Evolutionary conservation across 306 rosid genomes (phyloP), one percentile per base, ranked within the genome.

Genomic region (Quercus robur): DNA sequence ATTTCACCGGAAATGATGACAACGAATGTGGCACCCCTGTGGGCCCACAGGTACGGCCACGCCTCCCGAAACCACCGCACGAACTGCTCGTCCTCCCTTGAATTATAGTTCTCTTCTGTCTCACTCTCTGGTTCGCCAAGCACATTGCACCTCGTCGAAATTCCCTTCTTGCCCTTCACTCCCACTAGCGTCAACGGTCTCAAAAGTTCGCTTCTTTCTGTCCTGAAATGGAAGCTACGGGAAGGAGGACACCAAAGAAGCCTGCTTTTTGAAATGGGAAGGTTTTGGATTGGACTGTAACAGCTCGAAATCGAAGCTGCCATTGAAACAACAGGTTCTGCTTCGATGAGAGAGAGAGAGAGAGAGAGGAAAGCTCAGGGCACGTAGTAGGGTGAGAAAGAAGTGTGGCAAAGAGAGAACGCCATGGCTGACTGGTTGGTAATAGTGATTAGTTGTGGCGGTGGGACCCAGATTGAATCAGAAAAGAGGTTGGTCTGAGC

Each of bases 21-120:
- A 78, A 93, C 98, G 35, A 95, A 93, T 20, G 97, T 93, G 78
- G 91, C 85, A 11, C 97, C 97, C 70, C 95, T 86, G 81, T 85
- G 86, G n/a, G 97, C 97, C 92, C 93, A 88, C 66, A 95, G 81
- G 76, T 95, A 95, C 21, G 99, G 97, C 98, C 98, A 91, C 2
- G 98, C 98, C 85, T 93, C 99, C 2, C 98, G 92, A 63, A 95
- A 90, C 87, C 96, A 95, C 69, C 87, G 86, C 82, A 95, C 97
- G 85, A 93, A 93, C 81, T 83, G 93, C 88, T 90, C 88, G 77
- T 93, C 99, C 81, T 91, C 97, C 72, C 74, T 75, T 1, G 91
- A 57, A 66, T 86, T 85, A 74, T 80, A 85, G 80, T 80, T 82
- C 56, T 88, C 90, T 33, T 82, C 90, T 49, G 4, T 28, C 25